phyloP scores from a whole-genome alignment of 441 rosid genomes.

The Pelargonium citronellum region DNA sequence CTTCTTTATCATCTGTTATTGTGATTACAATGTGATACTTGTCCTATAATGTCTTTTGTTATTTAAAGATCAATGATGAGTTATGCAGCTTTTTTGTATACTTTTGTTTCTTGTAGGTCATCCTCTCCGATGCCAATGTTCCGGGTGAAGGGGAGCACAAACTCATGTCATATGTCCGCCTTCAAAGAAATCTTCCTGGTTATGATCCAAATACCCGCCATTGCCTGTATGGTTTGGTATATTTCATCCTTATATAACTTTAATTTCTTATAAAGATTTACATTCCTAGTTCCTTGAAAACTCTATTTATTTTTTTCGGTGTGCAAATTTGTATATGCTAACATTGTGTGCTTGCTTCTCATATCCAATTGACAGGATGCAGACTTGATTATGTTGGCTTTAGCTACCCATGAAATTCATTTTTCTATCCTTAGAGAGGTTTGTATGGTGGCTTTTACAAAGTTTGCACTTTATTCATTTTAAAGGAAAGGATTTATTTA shows the following conservation, averaged over 20 bases:
- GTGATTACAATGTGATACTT: conserved; percentile 2
- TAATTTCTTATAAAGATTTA: conserved; percentile 9
- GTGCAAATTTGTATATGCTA: conserved; percentile 19
- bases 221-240: conserved; percentile 94
- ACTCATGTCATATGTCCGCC: conserved; percentile 86
- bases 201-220: conserved; percentile 85
- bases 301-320: conserved; percentile 14
- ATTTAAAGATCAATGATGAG: conserved; percentile 5
- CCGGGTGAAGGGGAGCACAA: conserved; percentile 99
- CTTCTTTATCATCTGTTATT: neutral
- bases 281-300: neutral
- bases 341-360: conserved; percentile 20
- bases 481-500: neutral
- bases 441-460: conserved; percentile 14
- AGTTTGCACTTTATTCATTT: neutral
- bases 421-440: conserved; percentile 99
- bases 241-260: conserved; percentile 24
- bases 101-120: conserved; percentile 52
- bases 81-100: conserved; percentile 23
- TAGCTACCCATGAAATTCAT: conserved; percentile 96
- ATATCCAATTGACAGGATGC: conserved; percentile 63
- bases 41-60: neutral
- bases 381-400: conserved; percentile 88
- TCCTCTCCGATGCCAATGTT: conserved; percentile 96
- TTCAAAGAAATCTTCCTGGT: conserved; percentile 90